Evolutionary conservation across 2,329 filamentous ascomycete genomes (phyloP), one percentile per base, ranked within the genome.

Genomic region (Talaromyces amestolkiae): DNA sequence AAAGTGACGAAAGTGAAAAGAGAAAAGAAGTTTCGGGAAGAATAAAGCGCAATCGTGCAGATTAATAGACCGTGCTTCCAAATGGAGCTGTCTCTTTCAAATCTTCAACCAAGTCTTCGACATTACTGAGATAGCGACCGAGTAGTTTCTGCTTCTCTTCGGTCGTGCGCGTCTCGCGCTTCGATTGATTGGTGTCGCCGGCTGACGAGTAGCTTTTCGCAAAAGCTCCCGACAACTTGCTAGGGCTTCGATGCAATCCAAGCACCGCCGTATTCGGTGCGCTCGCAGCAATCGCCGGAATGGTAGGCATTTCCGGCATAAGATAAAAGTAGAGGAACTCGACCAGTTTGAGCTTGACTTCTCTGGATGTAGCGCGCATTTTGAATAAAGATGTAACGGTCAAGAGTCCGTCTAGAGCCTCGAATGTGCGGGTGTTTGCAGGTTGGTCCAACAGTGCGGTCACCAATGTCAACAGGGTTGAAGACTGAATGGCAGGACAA

Each of bases 311-410:
- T 80, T 99, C 95, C 60, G 94, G 93, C 90, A 98, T 97, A 71
- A 99, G 89, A 78, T 98, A 99, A 79, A 98, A 98, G 83, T 98
- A 98, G 61, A 99, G 82, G 75, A 98, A 98, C 78, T 98, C 95
- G 71, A 97, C 89, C n/a, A 96, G 87, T 78, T 96, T 95, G 74
- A 97, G 86, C 81, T 97, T 97, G 70, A 98, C 93, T 72, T 94
- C 91, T 68, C 92, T 88, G 27, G 88, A 88, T 3, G 94, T 97
- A 69, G 89, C 87, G 67, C 92, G 89, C 69, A 90, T 91, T 78
- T 96, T 96, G 86, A 98, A 97, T 59, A 98, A 85, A 10, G 91
- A 94, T 1, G 94, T 97, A 54, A 98, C 88, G 1, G 93, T 95
- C 47, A 97, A 86, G 5, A 99, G 86, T 64, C 95, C 95, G 75